Evolutionary conservation across 495 filamentous ascomycete species (phyloP).

Genomic region (Penicillium salamii): DNA sequence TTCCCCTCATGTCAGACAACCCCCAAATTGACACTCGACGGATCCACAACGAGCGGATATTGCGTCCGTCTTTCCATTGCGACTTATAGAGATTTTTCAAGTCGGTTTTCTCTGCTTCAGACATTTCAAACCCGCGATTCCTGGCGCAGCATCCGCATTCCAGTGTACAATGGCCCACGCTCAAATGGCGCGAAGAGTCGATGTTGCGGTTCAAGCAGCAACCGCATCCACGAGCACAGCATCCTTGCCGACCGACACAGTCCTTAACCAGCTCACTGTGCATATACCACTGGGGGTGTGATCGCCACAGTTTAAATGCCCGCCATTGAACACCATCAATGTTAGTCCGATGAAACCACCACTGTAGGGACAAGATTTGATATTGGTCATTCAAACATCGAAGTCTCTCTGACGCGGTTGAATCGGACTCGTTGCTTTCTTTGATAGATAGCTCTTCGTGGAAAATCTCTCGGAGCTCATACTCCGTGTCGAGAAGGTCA

Average conservation of each 20-base stretch:
- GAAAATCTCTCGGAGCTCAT: too few species aligned
- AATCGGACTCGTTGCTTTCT: too few species aligned
- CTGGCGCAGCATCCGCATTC: conserved; percentile 9
- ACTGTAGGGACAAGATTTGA: background rate
- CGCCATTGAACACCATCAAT: background rate
- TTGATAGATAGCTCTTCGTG: too few species aligned
- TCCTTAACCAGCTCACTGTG: background rate
- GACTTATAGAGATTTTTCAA: background rate
- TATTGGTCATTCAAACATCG: too few species aligned
- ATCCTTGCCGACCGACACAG: conserved; percentile 5
- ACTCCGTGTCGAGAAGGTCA: too few species aligned
- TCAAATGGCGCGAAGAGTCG: background rate
- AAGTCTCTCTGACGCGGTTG: too few species aligned
- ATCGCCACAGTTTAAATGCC: background rate
- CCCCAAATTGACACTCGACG: too few species aligned
- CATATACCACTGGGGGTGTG: conserved; percentile 10
- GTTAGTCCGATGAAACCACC: background rate
- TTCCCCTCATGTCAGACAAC: too few species aligned
- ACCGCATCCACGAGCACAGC: background rate
- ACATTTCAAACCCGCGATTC: background rate
- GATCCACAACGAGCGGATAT: too few species aligned
- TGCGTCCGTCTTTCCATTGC: too few species aligned
- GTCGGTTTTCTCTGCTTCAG: background rate
- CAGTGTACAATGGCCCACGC: conserved; percentile 8
- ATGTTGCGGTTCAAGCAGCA: conserved; percentile 6